These are phyloP conservation scores for Lactarius pseudohatsudake DNA, from an alignment of 768 basidiomycete species.

Conservation along the genomic window DNA sequence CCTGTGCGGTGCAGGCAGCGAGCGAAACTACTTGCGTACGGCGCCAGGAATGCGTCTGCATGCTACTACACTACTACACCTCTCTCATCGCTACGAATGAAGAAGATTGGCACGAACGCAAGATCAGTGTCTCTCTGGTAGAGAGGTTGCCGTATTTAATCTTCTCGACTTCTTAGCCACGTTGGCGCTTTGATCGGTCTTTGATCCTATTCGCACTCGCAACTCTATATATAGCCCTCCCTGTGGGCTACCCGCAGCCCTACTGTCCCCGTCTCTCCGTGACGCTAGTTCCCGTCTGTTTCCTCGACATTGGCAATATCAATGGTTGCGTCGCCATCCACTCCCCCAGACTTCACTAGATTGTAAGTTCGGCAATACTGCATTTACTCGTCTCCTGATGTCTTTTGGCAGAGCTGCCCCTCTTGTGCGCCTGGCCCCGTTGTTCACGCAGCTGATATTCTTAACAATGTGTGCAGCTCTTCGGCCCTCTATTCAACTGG, in stretches of 20 bases:
- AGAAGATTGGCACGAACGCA: not conserved
- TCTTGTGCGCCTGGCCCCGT: not conserved
- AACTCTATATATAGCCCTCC: not conserved
- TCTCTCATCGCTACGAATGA: not conserved
- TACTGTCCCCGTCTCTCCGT: not conserved
- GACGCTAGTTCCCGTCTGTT: not conserved
- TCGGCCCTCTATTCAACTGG: not conserved
- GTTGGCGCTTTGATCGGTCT: not conserved
- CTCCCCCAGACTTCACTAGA: not conserved
- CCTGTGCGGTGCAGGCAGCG: not conserved
- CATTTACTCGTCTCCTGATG: not conserved
- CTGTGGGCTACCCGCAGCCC: not conserved
- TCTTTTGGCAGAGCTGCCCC: not conserved
- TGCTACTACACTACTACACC: not conserved
- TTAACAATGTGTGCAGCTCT: not conserved
- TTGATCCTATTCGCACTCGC: too few species aligned
- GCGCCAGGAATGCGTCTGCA: not conserved
- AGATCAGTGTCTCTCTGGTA: not conserved
- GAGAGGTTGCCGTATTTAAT: not conserved
- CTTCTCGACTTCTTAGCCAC: not conserved
- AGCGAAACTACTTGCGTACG: not conserved
- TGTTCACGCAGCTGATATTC: not conserved
- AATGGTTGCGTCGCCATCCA: not conserved
- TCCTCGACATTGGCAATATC: not conserved
- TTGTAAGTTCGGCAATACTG: not conserved